Evolutionary conservation across 768 basidiomycete genomes (phyloP).

Genomic region (Trametes cingulata): DNA sequence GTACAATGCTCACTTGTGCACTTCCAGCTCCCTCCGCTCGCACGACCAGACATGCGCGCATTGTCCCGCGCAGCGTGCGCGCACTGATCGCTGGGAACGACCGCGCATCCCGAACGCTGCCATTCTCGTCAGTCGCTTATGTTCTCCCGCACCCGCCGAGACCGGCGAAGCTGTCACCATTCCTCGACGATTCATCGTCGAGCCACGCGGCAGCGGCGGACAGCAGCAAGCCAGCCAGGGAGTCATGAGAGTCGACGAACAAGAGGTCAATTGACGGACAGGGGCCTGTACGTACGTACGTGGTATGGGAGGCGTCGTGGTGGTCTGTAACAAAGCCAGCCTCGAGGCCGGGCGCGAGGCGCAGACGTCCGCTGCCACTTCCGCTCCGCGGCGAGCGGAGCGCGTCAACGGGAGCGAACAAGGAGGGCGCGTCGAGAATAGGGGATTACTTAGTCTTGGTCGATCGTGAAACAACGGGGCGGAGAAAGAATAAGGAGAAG

Average conservation of each 20-base stretch:
- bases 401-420: not conserved
- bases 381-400: not conserved
- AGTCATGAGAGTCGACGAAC: not conserved
- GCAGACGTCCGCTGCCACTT: not conserved
- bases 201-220: not conserved
- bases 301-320: not conserved
- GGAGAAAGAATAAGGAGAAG: slow-evolving; percentile 10
- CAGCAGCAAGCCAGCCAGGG: not conserved
- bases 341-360: not conserved
- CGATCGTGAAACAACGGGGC: slow-evolving; percentile 1
- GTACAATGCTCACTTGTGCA: slow-evolving; percentile 11
- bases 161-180: not conserved
- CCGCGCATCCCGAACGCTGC: not conserved
- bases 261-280: slow-evolving; percentile 6
- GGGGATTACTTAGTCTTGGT: slow-evolving; percentile 15
- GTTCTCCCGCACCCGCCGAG: not conserved
- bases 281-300: not conserved
- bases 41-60: not conserved
- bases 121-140: not conserved
- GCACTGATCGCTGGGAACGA: no score
- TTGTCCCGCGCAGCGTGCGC: not conserved
- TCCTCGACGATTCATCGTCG: not conserved
- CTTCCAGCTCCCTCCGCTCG: no score
- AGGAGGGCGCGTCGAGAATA: slow-evolving; percentile 13
- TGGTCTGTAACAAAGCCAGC: not conserved